A percentile compares a stretch with the other conserved stretches of the same genome.
phyloP scores from a whole-genome alignment of 75 land plant species.

The Larix kaempferi region DNA sequence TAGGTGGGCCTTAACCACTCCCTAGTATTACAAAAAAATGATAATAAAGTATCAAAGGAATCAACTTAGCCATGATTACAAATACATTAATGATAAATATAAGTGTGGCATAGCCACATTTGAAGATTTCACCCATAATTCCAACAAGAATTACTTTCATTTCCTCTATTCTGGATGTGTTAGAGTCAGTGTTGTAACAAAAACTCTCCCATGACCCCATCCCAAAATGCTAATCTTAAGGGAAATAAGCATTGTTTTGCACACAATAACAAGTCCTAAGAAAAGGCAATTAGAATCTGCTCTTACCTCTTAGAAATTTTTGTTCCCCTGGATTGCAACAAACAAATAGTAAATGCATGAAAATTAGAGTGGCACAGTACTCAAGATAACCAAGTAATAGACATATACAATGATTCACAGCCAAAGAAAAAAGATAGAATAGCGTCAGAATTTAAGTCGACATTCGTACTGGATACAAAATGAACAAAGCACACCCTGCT shows the following conservation, averaged over 20 bases:
- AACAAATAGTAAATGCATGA: not conserved
- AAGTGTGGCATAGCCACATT: no score
- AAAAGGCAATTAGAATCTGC: not conserved
- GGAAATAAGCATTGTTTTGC: no score
- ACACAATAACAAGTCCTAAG: not conserved
- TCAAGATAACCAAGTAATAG: not conserved
- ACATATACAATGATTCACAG: not conserved
- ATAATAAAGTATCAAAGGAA: no score
- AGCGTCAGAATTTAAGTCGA: slow-evolving; percentile 5
- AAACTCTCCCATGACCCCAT: not conserved
- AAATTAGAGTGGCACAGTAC: not conserved
- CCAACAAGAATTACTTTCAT: no score
- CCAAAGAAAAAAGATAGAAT: not conserved
- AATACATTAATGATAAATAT: no score
- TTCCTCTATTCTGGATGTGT: not conserved
- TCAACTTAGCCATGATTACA: no score
- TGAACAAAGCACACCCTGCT: slow-evolving; percentile 79
- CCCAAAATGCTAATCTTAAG: no score
- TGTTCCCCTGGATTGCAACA: not conserved
- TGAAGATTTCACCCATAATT: no score
- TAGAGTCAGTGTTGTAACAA: slow-evolving; percentile 3
- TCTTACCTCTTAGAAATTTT: not conserved
- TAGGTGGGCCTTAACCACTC: no score
- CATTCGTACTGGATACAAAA: slow-evolving; percentile 71
- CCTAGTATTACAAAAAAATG: no score